Evolutionary conservation across 2,329 filamentous ascomycete genomes (phyloP).

Genomic region (Ilyonectria destructans): DNA sequence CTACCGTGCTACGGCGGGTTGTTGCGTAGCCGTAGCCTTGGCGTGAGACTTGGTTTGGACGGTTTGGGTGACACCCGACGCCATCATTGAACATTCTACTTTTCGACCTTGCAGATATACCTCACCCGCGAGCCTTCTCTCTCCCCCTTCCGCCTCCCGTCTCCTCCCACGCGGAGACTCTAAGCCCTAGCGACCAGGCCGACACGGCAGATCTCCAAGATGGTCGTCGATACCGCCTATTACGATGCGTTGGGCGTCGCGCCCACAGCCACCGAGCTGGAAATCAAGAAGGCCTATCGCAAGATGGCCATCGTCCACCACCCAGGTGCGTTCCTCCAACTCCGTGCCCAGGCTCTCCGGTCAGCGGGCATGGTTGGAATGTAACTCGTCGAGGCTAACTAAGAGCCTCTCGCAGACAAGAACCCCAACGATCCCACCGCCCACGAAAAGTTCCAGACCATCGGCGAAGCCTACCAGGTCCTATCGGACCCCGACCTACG

Average conservation of each 20-base stretch:
- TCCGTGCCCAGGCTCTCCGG: background rate
- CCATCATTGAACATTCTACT: conserved; percentile 45
- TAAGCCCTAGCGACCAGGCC: conserved; percentile 25
- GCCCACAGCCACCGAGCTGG: conserved; percentile 88
- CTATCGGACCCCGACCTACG: conserved; percentile 90
- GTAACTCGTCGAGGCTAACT: conserved; percentile 18
- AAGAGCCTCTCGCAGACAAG: conserved; percentile 77
- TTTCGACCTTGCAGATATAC: conserved; percentile 31
- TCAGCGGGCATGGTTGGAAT: background rate
- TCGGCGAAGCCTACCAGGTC: conserved; percentile 83
- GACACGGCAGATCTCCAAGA: conserved; percentile 59
- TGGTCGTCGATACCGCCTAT: conserved; percentile 92
- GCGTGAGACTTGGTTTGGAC: conserved; percentile 11
- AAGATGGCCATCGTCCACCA: conserved; percentile 96
- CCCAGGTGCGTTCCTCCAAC: conserved; percentile 72
- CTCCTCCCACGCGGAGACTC: conserved; percentile 12
- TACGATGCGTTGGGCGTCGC: conserved; percentile 90
- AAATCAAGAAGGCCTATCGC: conserved; percentile 98
- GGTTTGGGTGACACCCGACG: conserved; percentile 37
- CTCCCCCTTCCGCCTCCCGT: conserved; percentile 13
- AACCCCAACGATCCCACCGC: conserved; percentile 97
- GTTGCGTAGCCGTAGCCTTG: conserved; percentile 1
- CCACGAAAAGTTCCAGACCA: conserved; percentile 93
- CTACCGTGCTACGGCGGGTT: conserved; percentile 12
- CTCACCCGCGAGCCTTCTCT: conserved; percentile 25